Evolutionary conservation across 2,329 filamentous ascomycete species (phyloP).

Genomic region (Pseudogymnoascus sp.): DNA sequence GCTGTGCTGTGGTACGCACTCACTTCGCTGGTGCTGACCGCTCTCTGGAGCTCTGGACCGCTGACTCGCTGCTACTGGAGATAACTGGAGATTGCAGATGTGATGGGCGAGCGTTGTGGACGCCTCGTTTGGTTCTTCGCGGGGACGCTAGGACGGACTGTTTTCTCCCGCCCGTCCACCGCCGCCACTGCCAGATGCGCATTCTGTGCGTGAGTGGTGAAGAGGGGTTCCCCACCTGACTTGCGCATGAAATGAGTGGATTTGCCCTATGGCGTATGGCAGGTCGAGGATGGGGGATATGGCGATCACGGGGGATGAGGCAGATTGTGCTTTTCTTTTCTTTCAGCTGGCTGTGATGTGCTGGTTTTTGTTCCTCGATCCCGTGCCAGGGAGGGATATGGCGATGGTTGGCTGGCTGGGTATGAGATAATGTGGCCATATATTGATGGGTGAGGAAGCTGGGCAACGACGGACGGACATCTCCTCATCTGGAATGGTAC

Average conservation of each 20-base stretch:
- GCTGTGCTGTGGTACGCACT: neutral
- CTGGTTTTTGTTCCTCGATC: neutral
- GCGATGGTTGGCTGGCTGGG: neutral
- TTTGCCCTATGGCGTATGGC: neutral
- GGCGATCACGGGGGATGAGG: neutral
- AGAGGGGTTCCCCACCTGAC: neutral
- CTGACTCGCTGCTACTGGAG: neutral
- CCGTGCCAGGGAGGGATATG: neutral
- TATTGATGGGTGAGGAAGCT: neutral
- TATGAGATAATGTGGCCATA: neutral
- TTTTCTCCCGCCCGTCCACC: neutral
- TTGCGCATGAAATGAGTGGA: neutral
- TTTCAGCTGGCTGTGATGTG: neutral
- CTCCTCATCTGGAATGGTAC: neutral
- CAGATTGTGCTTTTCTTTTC: neutral
- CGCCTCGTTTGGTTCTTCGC: neutral
- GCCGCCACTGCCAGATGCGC: neutral
- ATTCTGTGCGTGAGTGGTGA: neutral
- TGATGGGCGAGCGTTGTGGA: neutral
- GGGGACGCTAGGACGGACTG: neutral
- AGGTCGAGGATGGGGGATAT: neutral
- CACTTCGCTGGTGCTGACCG: neutral
- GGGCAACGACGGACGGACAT: neutral
- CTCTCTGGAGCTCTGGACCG: neutral
- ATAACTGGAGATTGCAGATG: neutral